Evolutionary conservation across 495 filamentous ascomycete species (phyloP).

Genomic region (Ramalina intermedia): DNA sequence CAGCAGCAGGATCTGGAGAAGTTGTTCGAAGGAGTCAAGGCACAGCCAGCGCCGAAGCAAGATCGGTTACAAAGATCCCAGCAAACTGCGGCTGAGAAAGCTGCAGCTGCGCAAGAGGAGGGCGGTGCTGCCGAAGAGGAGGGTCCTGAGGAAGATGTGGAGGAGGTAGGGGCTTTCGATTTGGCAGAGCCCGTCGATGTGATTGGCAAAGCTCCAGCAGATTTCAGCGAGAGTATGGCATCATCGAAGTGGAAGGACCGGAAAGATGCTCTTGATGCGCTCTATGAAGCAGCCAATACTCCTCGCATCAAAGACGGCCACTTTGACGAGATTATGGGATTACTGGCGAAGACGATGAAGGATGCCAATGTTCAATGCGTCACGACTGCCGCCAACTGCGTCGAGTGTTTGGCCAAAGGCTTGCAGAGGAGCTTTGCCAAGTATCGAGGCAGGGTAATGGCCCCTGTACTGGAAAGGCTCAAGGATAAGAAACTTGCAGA

Average conservation of each 20-base stretch:
- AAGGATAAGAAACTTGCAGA: constrained; percentile 99
- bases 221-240: constrained; percentile 65
- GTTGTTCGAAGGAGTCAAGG: constrained; percentile 82
- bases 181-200: constrained; percentile 85
- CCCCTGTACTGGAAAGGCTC: constrained; percentile 79
- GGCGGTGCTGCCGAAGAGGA: constrained; percentile 45
- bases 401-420: constrained; percentile 84
- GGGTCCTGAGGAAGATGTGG: constrained; percentile 49
- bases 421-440: constrained; percentile 64
- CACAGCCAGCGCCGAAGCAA: constrained; percentile 77
- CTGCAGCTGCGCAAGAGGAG: constrained; percentile 42
- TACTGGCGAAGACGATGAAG: constrained; percentile 90
- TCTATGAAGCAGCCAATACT: constrained; percentile 63
- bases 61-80: constrained; percentile 80
- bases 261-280: constrained; percentile 81
- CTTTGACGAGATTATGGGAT: constrained; percentile 68
- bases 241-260: constrained; percentile 98
- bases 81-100: constrained; percentile 62
- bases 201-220: constrained; percentile 63
- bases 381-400: constrained; percentile 83
- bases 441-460: constrained; percentile 64
- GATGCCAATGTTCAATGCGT: constrained; percentile 96
- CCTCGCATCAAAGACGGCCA: constrained; percentile 85
- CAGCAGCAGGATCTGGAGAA: constrained; percentile 92
- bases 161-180: constrained; percentile 69